phyloP scores from a whole-genome alignment of 495 filamentous ascomycete genomes.

The Apiosordaria backusii region DNA sequence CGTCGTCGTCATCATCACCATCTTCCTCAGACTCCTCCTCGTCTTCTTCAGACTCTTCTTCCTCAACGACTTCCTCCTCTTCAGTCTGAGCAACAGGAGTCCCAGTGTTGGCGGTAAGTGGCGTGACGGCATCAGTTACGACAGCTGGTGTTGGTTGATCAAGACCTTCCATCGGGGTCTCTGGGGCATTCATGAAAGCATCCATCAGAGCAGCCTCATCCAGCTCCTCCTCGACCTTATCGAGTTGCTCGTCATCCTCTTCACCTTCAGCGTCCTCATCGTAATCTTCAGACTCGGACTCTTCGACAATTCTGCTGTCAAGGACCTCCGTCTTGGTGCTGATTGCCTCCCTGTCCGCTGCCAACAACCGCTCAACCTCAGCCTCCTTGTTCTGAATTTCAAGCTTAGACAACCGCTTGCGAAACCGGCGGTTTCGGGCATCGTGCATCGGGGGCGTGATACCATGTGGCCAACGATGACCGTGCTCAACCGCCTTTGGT shows the following conservation, averaged over 20 bases:
- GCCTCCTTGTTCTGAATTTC: conserved; percentile 87
- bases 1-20: conserved; percentile 45
- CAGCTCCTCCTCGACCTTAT: conserved; percentile 18
- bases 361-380: conserved; percentile 71
- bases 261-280: conserved; percentile 58
- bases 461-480: conserved; percentile 84
- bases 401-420: conserved; percentile 73
- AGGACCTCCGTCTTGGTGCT: conserved; percentile 59
- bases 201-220: conserved; percentile 43
- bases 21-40: conserved; percentile 49
- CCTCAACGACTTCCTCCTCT: conserved; percentile 45
- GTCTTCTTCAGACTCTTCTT: conserved; percentile 44
- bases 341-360: conserved; percentile 60
- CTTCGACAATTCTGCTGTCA: conserved; percentile 56
- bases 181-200: conserved; percentile 30
- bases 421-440: conserved; percentile 79
- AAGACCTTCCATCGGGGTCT: conserved; percentile 29
- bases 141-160: conserved; percentile 33
- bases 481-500: conserved; percentile 60
- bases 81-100: conserved; percentile 29
- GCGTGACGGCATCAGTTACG: conserved; percentile 38
- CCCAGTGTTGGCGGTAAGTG: conserved; percentile 32
- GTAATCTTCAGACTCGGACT: conserved; percentile 55
- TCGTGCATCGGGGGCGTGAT: conserved; percentile 88
- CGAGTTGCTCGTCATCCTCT: conserved; percentile 37